phyloP scores from a whole-genome alignment of 768 basidiomycete species.

The Phylloporus rhodoxanthus region DNA sequence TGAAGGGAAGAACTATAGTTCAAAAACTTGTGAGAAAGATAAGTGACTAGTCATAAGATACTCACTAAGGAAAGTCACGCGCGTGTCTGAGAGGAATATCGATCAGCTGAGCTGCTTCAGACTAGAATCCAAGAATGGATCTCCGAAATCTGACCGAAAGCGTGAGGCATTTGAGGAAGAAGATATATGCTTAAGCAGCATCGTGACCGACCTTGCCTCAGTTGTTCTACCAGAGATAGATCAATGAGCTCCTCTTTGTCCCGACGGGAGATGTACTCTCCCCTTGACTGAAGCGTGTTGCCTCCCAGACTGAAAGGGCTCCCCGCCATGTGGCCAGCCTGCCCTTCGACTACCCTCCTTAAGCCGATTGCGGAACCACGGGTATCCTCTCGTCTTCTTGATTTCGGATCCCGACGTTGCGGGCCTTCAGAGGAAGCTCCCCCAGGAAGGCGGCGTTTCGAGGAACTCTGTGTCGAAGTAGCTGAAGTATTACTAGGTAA shows the following conservation, averaged over 20 bases:
- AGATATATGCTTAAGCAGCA: background rate
- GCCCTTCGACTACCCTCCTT: slow-evolving; percentile 23
- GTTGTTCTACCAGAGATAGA: slow-evolving; percentile 41
- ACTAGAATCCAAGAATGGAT: slow-evolving; percentile 44
- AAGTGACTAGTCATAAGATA: background rate
- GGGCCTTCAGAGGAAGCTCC: slow-evolving; percentile 40
- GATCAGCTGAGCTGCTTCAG: slow-evolving; percentile 25
- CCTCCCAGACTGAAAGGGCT: slow-evolving; percentile 10
- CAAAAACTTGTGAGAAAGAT: slow-evolving; percentile 3
- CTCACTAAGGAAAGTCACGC: slow-evolving; percentile 8
- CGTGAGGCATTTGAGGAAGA: background rate
- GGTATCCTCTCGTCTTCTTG: slow-evolving; percentile 43
- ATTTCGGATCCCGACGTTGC: slow-evolving; percentile 46
- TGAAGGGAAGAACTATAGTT: background rate
- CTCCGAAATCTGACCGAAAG: slow-evolving; percentile 42
- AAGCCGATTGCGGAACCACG: slow-evolving; percentile 18
- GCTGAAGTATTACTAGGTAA: slow-evolving; percentile 14
- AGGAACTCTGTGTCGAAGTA: slow-evolving; percentile 26
- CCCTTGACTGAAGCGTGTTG: slow-evolving; percentile 24
- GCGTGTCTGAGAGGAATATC: background rate
- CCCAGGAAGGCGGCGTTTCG: slow-evolving; percentile 49
- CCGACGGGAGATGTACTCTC: slow-evolving; percentile 39
- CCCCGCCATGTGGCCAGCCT: slow-evolving; percentile 10
- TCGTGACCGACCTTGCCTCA: slow-evolving; percentile 45
- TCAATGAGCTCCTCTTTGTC: slow-evolving; percentile 57